These are phyloP conservation scores for Mesembryanthemum crystallinum DNA, from an alignment of 148 eudicot species.

Conservation along the genomic window DNA sequence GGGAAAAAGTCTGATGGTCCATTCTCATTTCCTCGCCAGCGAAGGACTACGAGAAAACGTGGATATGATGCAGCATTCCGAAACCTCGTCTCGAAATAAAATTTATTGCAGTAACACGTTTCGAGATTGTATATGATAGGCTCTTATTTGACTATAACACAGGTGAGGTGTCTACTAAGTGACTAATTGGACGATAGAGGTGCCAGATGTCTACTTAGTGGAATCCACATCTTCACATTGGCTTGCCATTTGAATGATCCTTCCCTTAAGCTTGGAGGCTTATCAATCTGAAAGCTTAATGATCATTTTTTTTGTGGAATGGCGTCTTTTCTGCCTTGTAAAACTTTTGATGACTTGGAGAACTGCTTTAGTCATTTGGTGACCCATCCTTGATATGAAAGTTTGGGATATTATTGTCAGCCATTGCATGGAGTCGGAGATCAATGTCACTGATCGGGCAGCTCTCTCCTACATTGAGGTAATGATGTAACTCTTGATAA, in stretches of 20 bases:
- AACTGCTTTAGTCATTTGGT: constrained; percentile 10
- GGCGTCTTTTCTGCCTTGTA: constrained; percentile 7
- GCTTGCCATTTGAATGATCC: constrained; percentile 8
- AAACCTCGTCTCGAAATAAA: constrained; percentile 1
- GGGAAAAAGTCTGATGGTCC: constrained; percentile 35
- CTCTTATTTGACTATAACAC: background rate
- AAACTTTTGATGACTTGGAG: background rate
- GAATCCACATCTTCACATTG: constrained; percentile 6
- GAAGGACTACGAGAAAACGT: constrained; percentile 31
- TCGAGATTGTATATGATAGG: constrained; percentile 11
- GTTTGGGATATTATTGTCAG: background rate
- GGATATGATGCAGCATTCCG: background rate
- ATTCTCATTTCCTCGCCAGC: constrained; percentile 39
- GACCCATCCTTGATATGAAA: constrained; percentile 16
- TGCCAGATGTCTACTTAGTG: background rate
- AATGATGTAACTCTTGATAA: constrained; percentile 8
- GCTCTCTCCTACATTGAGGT: constrained; percentile 19
- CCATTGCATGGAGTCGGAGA: constrained; percentile 3
- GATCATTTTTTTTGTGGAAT: constrained; percentile 7
- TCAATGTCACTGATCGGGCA: constrained; percentile 13
- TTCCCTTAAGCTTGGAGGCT: constrained; percentile 1
- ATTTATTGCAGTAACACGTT: constrained; percentile 7
- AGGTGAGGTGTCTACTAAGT: too few species aligned
- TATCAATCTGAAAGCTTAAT: constrained; percentile 2
- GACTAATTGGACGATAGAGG: too few species aligned